Conservation (phyloP, 1,139 yeast species). For the Kluyveromyces sp. region DNA sequence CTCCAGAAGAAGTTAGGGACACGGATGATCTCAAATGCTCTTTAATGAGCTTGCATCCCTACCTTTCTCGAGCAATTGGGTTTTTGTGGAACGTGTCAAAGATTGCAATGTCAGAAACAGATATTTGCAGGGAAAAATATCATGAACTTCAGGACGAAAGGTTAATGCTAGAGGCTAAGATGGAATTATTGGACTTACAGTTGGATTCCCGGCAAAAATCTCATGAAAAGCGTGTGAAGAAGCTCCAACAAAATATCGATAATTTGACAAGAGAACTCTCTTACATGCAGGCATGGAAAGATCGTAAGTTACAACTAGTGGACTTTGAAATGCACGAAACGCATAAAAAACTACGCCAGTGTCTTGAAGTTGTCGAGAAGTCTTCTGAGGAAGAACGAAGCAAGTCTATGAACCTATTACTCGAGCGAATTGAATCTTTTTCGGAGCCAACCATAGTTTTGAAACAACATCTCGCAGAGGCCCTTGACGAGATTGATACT, state of each 20-base stretch:
- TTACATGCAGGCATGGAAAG: constrained; percentile 1
- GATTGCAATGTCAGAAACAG: constrained; percentile 2
- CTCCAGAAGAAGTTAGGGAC: constrained; percentile 4
- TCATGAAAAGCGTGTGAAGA: background rate
- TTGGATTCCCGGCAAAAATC: background rate
- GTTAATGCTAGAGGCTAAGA: background rate
- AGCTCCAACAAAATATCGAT: background rate
- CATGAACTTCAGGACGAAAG: background rate
- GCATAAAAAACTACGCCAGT: background rate
- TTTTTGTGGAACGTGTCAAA: constrained; percentile 6
- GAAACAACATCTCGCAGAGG: background rate
- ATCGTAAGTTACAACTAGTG: background rate
- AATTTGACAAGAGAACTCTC: background rate
- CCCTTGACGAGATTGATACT: background rate
- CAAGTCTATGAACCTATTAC: background rate
- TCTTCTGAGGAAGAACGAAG: background rate
- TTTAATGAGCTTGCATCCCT: constrained; percentile 5
- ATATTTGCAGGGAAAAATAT: background rate
- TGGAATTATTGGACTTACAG: background rate
- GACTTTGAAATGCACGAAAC: constrained; percentile 1
- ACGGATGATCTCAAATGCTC: constrained; percentile 3
- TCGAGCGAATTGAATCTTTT: background rate
- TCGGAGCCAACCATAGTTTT: background rate
- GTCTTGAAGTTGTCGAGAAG: background rate
- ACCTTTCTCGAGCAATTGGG: constrained; percentile 1